Evolutionary conservation across 2,329 filamentous ascomycete genomes (phyloP).

Genomic region (Diplodia intermedia): DNA sequence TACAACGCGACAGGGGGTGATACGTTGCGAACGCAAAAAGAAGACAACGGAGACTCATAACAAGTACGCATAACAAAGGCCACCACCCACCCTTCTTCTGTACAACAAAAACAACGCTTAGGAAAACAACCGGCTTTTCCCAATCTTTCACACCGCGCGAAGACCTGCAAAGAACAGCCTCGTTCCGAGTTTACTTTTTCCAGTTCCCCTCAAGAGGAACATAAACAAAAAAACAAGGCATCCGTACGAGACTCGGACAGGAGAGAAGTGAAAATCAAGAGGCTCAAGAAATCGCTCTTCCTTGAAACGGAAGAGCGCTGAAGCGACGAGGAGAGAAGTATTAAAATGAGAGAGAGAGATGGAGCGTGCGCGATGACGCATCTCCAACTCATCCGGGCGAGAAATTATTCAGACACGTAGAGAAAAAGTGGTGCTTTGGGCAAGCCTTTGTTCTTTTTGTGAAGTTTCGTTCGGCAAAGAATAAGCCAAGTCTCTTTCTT

Average conservation of each 20-base stretch:
- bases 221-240: conserved; percentile 13
- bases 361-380: not conserved
- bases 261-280: not conserved
- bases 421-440: not conserved
- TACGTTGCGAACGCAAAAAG: not conserved
- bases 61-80: not conserved
- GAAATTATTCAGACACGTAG: conserved; percentile 22
- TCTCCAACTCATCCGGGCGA: conserved; percentile 14
- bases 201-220: not conserved
- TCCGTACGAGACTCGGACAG: not conserved
- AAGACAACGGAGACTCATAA: not conserved
- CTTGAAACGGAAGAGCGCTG: conserved; percentile 16
- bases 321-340: not conserved
- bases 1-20: conserved; percentile 24
- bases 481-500: conserved; percentile 5
- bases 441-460: conserved; percentile 15
- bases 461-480: conserved; percentile 9
- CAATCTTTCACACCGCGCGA: conserved; percentile 4
- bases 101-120: conserved; percentile 5
- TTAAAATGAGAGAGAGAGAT: conserved; percentile 15
- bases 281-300: conserved; percentile 22
- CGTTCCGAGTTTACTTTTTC: not conserved
- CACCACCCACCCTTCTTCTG: conserved; percentile 6
- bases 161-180: not conserved
- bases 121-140: conserved; percentile 13